These are phyloP conservation scores for Talaromyces albobiverticillius DNA, from an alignment of 2,329 filamentous ascomycete species.

Conservation along the genomic window DNA sequence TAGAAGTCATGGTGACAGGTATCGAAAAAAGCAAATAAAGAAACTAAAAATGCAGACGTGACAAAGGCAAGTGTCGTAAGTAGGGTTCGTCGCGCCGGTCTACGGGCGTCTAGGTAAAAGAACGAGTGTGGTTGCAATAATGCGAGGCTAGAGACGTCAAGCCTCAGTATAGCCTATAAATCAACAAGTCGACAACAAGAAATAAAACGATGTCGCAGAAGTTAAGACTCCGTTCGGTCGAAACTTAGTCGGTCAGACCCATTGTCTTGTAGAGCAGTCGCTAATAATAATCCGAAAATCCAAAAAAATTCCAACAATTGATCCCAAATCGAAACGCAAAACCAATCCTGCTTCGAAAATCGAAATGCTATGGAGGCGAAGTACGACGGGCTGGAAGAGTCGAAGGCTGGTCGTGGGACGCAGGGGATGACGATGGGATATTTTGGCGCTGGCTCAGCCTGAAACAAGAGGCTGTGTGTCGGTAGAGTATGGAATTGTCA, in stretches of 20 bases:
- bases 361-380: no score
- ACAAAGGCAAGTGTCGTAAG: constrained; percentile 16
- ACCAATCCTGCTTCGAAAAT: no score
- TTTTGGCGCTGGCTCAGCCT: neutral
- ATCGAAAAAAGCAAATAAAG: constrained; percentile 13
- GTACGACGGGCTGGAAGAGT: neutral
- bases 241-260: neutral
- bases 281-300: neutral
- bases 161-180: constrained; percentile 5
- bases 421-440: constrained; percentile 13
- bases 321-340: no score
- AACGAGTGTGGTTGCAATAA: constrained; percentile 13
- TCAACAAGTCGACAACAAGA: neutral
- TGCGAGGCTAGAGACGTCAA: constrained; percentile 14
- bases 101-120: constrained; percentile 24
- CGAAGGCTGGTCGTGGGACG: constrained; percentile 11
- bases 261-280: neutral
- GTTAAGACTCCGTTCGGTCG: no score
- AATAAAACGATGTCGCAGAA: neutral
- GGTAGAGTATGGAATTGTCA: no score
- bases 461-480: neutral
- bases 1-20: constrained; percentile 26
- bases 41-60: constrained; percentile 11
- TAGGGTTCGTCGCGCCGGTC: constrained; percentile 24
- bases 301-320: neutral